These are phyloP conservation scores for Cytospora piceicola DNA, from an alignment of 2,329 filamentous ascomycete genomes.

Conservation along the genomic window DNA sequence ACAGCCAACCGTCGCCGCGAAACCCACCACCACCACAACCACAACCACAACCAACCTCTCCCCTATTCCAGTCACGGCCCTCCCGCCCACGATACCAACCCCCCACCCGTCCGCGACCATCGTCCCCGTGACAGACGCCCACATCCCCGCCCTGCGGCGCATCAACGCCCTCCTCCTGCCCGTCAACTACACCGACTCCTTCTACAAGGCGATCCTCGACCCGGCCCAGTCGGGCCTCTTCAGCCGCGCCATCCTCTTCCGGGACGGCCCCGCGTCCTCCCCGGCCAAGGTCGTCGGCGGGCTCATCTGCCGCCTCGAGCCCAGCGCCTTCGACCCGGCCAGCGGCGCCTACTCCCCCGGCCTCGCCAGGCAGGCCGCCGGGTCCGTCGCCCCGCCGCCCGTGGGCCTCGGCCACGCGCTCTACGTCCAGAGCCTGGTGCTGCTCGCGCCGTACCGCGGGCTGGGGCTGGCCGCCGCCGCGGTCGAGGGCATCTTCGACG, in stretches of 20 bases:
- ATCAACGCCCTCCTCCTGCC: constrained; percentile 69
- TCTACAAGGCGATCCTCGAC: constrained; percentile 61
- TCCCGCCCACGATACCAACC: constrained; percentile 41
- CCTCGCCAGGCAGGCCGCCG: constrained; percentile 20
- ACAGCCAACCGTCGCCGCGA: constrained; percentile 16
- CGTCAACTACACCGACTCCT: constrained; percentile 65
- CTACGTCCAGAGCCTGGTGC: constrained; percentile 67
- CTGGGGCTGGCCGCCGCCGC: constrained; percentile 63
- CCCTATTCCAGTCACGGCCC: constrained; percentile 36
- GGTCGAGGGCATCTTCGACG: constrained; percentile 54
- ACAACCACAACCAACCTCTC: constrained; percentile 29
- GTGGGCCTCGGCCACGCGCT: constrained; percentile 47
- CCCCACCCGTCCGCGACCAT: constrained; percentile 56
- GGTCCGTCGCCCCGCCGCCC: constrained; percentile 20
- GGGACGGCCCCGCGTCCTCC: constrained; percentile 41
- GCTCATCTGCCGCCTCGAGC: constrained; percentile 65
- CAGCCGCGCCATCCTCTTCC: constrained; percentile 65
- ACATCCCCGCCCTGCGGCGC: constrained; percentile 63
- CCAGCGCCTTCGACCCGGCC: constrained; percentile 42
- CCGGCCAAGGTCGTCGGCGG: constrained; percentile 61
- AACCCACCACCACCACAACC: constrained; percentile 28
- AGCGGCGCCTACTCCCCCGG: constrained; percentile 29
- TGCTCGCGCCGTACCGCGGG: constrained; percentile 65
- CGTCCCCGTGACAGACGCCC: constrained; percentile 51
- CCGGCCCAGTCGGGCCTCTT: constrained; percentile 55